Evolutionary conservation across 306 rosid species (phyloP), one percentile per base, ranked within the genome.

Genomic region (Erythrophleum fordii): DNA sequence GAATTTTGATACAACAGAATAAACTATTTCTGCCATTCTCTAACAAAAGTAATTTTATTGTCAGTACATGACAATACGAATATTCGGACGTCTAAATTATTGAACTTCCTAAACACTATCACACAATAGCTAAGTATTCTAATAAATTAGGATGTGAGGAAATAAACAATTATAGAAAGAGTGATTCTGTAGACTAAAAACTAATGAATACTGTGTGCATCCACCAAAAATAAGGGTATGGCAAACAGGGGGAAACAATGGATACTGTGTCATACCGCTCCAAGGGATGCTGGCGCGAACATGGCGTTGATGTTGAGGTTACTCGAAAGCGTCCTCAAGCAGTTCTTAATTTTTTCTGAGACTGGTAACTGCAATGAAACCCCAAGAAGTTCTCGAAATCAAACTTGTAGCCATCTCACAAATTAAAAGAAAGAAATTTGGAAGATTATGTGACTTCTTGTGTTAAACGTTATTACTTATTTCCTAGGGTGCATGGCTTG

Each of bases 211-310:
- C 34, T 31, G 34, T 31, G 34, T 31, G 1, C 34, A 31, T 31
- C 34, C 34, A 31, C 34, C 34, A 31, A 31, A 1, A 1, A 31
- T 31, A 31, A 31, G 34, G 2, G 34, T 31, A 14, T 39, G 22
- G 31, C n/a, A 42, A 41, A 49, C 22, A 37, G n/a, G 9, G 68
- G 59, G 35, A 46, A 72, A 52, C n/a, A 53, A 41, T 69, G 55
- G 62, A 49, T 34, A 46, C 2, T 35, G 51, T 16, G 51, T 55
- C 82, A 69, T 91, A 92, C 98, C 84, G 97, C 93, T 76, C 97
- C 98, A 77, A 72, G 62, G 58, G 93, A 88, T 86, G 98, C 81
- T 20, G 98, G 98, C n/a, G 97, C 87, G 67, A 94, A 88, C 65
- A 91, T 2, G 34, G 93, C 80, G 86, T 86, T 83, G 76, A 89